Base-by-base conservation (phyloP, 2,329 filamentous ascomycete genomes). In the Pseudogymnoascus verrucosus region DNA sequence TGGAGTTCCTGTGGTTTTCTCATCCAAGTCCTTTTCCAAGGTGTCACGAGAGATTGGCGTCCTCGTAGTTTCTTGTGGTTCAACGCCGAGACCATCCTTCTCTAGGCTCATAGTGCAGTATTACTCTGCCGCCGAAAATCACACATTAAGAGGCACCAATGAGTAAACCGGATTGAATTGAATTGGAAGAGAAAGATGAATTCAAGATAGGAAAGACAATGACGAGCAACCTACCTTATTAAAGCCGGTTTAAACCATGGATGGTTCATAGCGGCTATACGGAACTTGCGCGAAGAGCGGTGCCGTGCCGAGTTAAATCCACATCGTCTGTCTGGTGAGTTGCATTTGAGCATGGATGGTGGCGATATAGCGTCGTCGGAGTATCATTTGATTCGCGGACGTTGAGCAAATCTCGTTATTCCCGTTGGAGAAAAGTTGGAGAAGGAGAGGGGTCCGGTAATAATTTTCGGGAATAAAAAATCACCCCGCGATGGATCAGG, bases 341-440 rank as follows among this genome's bases (percentile, higher is more conserved):
- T 34, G 51, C 51, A 57, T 12, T 57, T 21, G 16, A 19, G 3
- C 51, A 57, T 57, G 51, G 51, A 16, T 34, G 19, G 51, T 57
- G 51, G 28, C 51, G 28, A 21, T 21, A 57, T 57, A 57, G 51
- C 51, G 51, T 34, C 14, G 4, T 5, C 11, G 16, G 28, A 21
- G 12, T 34, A 34, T 14, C 28, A 57, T 57, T 36, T 57, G 51
- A 57, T 57, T 57, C 51, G 51, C 28, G 28, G 51, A 34, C 4
- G 14, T 57, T 14, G 12, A 34, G 28, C n/a, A 57, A 57, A 57
- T 11, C n/a, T 57, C 10, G 51, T 57, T 57, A 57, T 57, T 57
- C 51, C 51, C 51, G 51, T 57, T 57, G 51, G 28, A 57, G 51
- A 57, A 57, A 54, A 54, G 26, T 57, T 57, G 51, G 51, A 57